phyloP scores from a whole-genome alignment of 495 filamentous ascomycete genomes.

The Cenococcum geophilum region DNA sequence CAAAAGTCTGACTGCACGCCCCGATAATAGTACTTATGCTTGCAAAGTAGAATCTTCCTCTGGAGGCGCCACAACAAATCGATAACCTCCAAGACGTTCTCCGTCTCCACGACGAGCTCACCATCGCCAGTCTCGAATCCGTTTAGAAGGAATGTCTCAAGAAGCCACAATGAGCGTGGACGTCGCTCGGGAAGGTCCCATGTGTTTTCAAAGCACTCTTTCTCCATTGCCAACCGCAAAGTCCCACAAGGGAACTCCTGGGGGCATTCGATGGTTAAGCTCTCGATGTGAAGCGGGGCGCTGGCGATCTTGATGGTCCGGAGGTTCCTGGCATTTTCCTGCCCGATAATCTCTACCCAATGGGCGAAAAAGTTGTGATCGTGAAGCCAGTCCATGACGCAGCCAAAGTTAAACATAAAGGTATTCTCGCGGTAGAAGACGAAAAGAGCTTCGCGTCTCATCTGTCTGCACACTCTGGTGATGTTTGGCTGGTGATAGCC shows the following conservation, averaged over 20 bases:
- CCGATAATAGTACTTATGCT: not conserved
- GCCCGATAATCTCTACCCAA: not conserved
- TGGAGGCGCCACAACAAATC: not conserved
- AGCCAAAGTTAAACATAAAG: not conserved
- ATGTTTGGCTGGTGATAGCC: not conserved
- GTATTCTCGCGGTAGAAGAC: not conserved
- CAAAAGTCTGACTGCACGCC: not conserved
- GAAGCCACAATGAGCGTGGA: not conserved
- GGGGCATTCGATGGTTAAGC: not conserved
- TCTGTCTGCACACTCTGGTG: not conserved
- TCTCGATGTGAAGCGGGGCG: not conserved
- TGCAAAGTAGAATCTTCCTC: not conserved
- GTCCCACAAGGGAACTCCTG: not conserved
- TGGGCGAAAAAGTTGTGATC: not conserved
- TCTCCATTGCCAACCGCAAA: not conserved
- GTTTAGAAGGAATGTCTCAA: not conserved
- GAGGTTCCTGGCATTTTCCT: not conserved
- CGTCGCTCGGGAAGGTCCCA: not conserved
- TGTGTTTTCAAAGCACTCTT: not conserved
- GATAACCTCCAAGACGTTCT: not conserved
- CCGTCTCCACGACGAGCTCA: not conserved
- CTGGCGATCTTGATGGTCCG: not conserved
- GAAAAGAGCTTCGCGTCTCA: not conserved
- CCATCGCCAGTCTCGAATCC: not conserved
- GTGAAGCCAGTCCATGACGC: not conserved